phyloP scores from a whole-genome alignment of 257 asterid species.

The Fraxinus americana region DNA sequence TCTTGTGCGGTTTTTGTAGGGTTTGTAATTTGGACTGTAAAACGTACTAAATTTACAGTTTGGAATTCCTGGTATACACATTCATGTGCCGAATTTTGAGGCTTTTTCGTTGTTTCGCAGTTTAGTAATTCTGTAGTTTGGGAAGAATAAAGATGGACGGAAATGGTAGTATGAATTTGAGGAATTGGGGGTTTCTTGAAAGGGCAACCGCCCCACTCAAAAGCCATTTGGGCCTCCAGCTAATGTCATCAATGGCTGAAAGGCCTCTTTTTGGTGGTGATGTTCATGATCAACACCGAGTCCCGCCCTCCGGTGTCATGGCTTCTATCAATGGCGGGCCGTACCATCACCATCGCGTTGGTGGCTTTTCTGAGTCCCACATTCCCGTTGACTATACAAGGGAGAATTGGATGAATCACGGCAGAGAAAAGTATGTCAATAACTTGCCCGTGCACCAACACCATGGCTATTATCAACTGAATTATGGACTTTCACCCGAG shows the following conservation, averaged over 20 bases:
- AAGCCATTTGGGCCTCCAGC: constrained; percentile 57
- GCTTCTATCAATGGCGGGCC: constrained; percentile 64
- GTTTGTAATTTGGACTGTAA: constrained; percentile 1
- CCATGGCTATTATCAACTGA: constrained; percentile 40
- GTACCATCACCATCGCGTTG: constrained; percentile 65
- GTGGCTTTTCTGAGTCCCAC: constrained; percentile 55
- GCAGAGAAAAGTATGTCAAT: constrained; percentile 53
- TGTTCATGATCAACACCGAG: constrained; percentile 37
- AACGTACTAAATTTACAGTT: background rate
- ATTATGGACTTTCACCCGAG: constrained; percentile 58
- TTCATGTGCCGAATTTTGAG: constrained; percentile 9
- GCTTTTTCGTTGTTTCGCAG: constrained; percentile 28
- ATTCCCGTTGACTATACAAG: constrained; percentile 42
- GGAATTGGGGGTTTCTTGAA: constrained; percentile 60
- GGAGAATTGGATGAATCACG: constrained; percentile 52
- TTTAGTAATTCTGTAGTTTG: constrained; percentile 30
- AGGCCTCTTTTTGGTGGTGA: constrained; percentile 53
- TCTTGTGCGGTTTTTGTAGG: constrained; percentile 32
- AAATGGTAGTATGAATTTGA: constrained; percentile 50
- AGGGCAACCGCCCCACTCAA: constrained; percentile 35
- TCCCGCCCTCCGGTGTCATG: constrained; percentile 41
- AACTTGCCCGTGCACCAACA: constrained; percentile 42
- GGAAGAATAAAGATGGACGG: constrained; percentile 58
- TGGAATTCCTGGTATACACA: background rate
- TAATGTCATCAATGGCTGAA: constrained; percentile 57